phyloP scores from a whole-genome alignment of 352 stramenopile species.

The Globisporangium canariense region DNA sequence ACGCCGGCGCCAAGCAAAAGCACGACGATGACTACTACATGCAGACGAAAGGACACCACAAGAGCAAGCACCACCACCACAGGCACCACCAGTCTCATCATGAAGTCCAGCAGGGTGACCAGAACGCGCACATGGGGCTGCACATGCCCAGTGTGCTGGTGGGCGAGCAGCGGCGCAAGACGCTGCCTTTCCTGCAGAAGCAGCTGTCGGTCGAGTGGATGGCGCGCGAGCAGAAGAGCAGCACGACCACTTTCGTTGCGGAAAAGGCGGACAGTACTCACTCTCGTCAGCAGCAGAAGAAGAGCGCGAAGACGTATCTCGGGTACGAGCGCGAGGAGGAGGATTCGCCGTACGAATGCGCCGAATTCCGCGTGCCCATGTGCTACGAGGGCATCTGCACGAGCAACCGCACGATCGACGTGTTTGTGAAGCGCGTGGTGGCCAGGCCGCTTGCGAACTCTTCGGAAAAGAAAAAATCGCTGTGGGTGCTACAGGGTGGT shows the following conservation, averaged over 20 bases:
- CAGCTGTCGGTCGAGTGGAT: conserved; percentile 22
- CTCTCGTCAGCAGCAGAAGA: neutral
- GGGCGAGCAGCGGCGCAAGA: conserved; percentile 14
- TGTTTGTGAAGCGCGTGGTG: conserved; percentile 57
- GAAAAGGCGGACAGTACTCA: neutral
- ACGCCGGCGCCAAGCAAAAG: neutral
- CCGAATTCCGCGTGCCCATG: conserved; percentile 26
- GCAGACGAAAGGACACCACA: conserved; percentile 15
- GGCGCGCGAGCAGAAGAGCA: conserved; percentile 1
- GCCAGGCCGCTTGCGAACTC: conserved; percentile 10
- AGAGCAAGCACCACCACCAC: conserved; percentile 14
- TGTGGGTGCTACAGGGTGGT: conserved; percentile 73
- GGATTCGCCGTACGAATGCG: conserved; percentile 24
- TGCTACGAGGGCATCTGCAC: conserved; percentile 31
- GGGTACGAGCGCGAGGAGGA: neutral
- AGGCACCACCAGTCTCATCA: conserved; percentile 2
- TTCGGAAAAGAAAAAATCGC: conserved; percentile 29
- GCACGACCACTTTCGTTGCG: neutral
- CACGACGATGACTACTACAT: conserved; percentile 26
- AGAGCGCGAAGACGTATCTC: neutral
- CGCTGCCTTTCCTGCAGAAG: conserved; percentile 22
- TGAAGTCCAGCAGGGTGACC: neutral
- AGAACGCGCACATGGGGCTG: neutral
- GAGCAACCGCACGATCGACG: conserved; percentile 22
- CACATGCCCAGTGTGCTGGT: conserved; percentile 9